Evolutionary conservation across 768 basidiomycete species (phyloP), one percentile per base, ranked within the genome.

Genomic region (Kondoa malvinella): DNA sequence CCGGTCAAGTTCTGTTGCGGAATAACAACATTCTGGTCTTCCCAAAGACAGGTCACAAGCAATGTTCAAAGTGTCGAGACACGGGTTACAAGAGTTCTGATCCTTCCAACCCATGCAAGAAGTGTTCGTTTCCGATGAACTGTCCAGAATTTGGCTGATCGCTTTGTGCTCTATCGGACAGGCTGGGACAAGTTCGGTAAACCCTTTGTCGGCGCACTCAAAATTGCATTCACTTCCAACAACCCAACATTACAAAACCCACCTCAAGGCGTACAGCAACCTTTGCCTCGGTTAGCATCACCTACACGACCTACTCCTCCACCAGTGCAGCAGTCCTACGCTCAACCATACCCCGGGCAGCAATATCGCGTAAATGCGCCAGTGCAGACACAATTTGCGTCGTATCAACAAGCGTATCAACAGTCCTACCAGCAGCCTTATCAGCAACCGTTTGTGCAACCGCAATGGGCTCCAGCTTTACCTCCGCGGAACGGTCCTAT

Each of bases 31-130:
- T 87, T 4, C 78, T 90, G 4, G 83, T 89, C 0, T 89, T 88
- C 73, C 87, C 88, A 0, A 77, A 75, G n/a, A 57, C 32, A 25
- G 40, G 57, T 66, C 56, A 34, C 66, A 21, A 32, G 31, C 21
- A 32, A 64, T 59, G 56, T 60, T 68, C 50, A 21, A 68, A 16
- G 89, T 88, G 88, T 72, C 78, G 79, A 50, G 89, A 90, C 75
- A 83, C 81, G 0, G 88, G 88, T 1, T 89, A 85, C 77, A 87
- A 87, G 76, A 79, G 81, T 67, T 78, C 78, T 40, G 86, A 89
- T 75, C 86, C 86, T 0, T 74, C 79, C 1, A 78, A 83, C 67
- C 86, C 87, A 3, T 89, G 88, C 73, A 79, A 32, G 17, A 82
- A 81, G 67, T 90, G 89, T 50, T 50, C 40, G 40, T n/a, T n/a